Evolutionary conservation across 495 filamentous ascomycete species (phyloP), one percentile per base, ranked within the genome.

Genomic region (Penicillium cinerascens): DNA sequence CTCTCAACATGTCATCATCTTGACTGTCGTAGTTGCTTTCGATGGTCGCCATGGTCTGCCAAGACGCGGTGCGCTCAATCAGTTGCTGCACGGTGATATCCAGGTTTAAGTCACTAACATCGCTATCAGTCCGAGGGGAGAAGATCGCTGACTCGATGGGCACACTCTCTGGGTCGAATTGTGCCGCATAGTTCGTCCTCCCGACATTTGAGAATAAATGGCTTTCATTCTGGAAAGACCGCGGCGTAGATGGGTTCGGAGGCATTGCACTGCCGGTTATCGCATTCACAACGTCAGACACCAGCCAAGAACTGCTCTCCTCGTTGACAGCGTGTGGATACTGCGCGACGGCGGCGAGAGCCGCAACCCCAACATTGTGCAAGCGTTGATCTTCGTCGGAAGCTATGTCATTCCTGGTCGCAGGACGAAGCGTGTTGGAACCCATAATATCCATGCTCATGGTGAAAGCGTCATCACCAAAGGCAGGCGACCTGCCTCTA

Each of bases 291-390:
- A 70, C 59, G 38, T 70, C 65, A 3, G 64, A 59, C 1, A 64
- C 59, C 2, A 64, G 11, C 15, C 59, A 55, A 0, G 65, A 55
- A 18, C 41, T 35, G 44, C 51, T 60, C 33, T 55, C 52, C 7
- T 53, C 46, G 35, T 55, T 56, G 13, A 64, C 49, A 16, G 56
- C 45, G 25, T 56, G 55, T 6, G 69, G 61, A 42, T 69, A 67
- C 5, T 68, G 68, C 16, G 68, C 61, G 8, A 74, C 63, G 6
- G 71, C 64, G 49, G 70, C 66, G 4, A 72, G 59, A 48, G 69
- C 71, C 29, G 71, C 68, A 23, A 67, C 47, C 3, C 56, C 61
- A 23, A 65, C 56, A 55, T 64, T 54, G 46, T 63, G 58, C 33
- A 63, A 58, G 15, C 38, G 56, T 16, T 49, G 59, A 51, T 65